A percentile compares a stretch with the other conserved stretches of the same genome.
Evolutionary conservation across 768 basidiomycete genomes (phyloP).

Genomic region (Paxillus ammoniavirescens): DNA sequence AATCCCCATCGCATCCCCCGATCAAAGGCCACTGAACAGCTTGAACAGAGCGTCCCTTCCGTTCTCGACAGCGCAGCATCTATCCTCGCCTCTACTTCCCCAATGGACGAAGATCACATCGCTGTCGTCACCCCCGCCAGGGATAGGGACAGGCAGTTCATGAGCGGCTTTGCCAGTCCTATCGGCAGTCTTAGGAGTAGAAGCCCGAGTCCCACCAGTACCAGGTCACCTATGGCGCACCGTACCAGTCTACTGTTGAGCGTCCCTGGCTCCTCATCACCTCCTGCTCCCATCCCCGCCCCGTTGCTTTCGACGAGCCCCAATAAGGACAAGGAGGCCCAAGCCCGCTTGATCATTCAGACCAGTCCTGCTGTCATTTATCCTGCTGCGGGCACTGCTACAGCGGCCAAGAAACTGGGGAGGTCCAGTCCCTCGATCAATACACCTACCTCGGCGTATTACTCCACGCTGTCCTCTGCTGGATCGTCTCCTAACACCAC

Average conservation of each 20-base stretch:
- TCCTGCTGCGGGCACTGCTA: not conserved
- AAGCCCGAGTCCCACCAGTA: constrained; percentile 60
- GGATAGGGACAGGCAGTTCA: constrained; percentile 30
- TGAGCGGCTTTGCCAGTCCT: constrained; percentile 64
- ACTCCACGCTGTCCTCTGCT: constrained; percentile 38
- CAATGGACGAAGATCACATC: constrained; percentile 54
- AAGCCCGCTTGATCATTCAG: constrained; percentile 23
- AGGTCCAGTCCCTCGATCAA: constrained; percentile 30
- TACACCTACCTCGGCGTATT: constrained; percentile 51
- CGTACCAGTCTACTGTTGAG: constrained; percentile 48
- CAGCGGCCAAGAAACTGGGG: constrained; percentile 7
- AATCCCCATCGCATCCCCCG: constrained; percentile 77
- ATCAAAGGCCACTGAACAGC: constrained; percentile 66
- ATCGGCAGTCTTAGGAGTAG: constrained; percentile 61
- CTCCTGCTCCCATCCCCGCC: constrained; percentile 15
- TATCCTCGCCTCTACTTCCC: constrained; percentile 50
- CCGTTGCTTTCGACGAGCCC: constrained; percentile 30
- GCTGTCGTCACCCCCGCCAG: constrained; percentile 57
- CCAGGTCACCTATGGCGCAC: constrained; percentile 33
- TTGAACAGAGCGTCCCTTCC: constrained; percentile 80
- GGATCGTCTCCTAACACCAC: constrained; percentile 41
- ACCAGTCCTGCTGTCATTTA: constrained; percentile 16
- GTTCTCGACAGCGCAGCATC: constrained; percentile 84
- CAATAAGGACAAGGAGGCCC: constrained; percentile 20
- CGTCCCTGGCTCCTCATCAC: constrained; percentile 40